Base-by-base conservation (phyloP, 2,329 filamentous ascomycete species). In the Penicillium frequentans region DNA sequence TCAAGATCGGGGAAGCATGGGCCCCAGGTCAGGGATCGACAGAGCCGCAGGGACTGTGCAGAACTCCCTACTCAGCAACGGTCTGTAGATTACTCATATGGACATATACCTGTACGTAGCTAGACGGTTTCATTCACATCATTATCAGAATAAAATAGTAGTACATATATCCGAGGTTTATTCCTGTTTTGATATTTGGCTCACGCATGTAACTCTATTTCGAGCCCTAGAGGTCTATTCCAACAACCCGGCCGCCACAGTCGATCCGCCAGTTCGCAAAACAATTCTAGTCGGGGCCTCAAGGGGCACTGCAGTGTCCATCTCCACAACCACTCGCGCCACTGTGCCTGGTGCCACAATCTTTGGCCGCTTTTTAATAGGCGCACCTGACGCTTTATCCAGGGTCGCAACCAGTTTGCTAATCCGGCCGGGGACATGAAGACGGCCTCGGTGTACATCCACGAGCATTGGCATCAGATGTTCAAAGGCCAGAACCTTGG, bases 401-500 rank as follows among this genome's bases (percentile, higher is more conserved):
- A 98, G 74, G 2, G 87, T 81, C 0, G 89, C 90, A 9, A 89
- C 77, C 62, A 98, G 81, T 60, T 86, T 84, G 52, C 82, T 81
- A 42, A 99, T 89, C 48, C 85, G 84, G 0, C 90, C 95, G 0
- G 90, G 83, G 0, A 87, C 86, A 72, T 96, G 90, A 50, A 98
- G 77, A 9, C 92, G 83, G 0, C 95, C 95, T 21, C 91, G 82
- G 72, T 97, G 93, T 9, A 99, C 86, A 68, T 98, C 93, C 10
- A 98, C 85, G 24, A 86, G 85, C 85, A 93, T 95, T 0, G 93
- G 93, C 75, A 93, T 88, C 16, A 99, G 77, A 61, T 93, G 88
- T 59, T 96, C 91, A 68, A 98, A 96, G 0, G 93, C 91, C 55
- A 97, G 82, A 11, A 95, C 86, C 74, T 96, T 96, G 59, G 90